Evolutionary conservation across 2,329 filamentous ascomycete genomes (phyloP).

Genomic region (Penicillium frequentans): DNA sequence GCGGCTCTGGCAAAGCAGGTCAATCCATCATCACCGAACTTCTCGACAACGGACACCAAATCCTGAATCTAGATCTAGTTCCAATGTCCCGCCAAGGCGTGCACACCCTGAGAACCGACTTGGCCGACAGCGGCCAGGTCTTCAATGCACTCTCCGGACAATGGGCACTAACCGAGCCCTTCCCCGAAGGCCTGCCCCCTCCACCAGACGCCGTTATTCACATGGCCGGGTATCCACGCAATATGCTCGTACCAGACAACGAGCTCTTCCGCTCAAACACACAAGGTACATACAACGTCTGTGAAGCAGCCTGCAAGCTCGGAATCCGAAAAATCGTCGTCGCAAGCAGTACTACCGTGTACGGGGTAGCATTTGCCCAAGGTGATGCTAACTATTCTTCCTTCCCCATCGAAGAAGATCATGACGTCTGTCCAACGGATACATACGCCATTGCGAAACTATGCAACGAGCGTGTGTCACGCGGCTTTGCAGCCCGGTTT

Average conservation of each 20-base stretch:
- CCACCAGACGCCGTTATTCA: slow-evolving; percentile 62
- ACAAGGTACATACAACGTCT: slow-evolving; percentile 59
- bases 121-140: slow-evolving; percentile 57
- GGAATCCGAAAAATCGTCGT: slow-evolving; percentile 63
- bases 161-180: slow-evolving; percentile 50
- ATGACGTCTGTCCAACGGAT: slow-evolving; percentile 63
- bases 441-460: slow-evolving; percentile 63
- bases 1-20: slow-evolving; percentile 57
- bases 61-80: slow-evolving; percentile 57
- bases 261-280: slow-evolving; percentile 61
- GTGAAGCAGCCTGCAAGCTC: slow-evolving; percentile 63
- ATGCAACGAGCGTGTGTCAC: slow-evolving; percentile 57
- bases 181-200: slow-evolving; percentile 39
- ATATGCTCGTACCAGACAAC: slow-evolving; percentile 62
- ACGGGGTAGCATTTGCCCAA: slow-evolving; percentile 64
- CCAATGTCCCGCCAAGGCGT: slow-evolving; percentile 43
- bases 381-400: slow-evolving; percentile 57
- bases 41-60: slow-evolving; percentile 50
- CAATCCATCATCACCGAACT: slow-evolving; percentile 55
- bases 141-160: slow-evolving; percentile 59
- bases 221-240: slow-evolving; percentile 59
- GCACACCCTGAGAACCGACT: slow-evolving; percentile 58
- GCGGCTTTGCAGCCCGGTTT: slow-evolving; percentile 58
- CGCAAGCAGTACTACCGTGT: slow-evolving; percentile 60
- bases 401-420: slow-evolving; percentile 61